A percentile compares a stretch with the other conserved stretches of the same genome.
Conservation (phyloP, 2,329 filamentous ascomycete species). For the Geosmithia putterillii region DNA sequence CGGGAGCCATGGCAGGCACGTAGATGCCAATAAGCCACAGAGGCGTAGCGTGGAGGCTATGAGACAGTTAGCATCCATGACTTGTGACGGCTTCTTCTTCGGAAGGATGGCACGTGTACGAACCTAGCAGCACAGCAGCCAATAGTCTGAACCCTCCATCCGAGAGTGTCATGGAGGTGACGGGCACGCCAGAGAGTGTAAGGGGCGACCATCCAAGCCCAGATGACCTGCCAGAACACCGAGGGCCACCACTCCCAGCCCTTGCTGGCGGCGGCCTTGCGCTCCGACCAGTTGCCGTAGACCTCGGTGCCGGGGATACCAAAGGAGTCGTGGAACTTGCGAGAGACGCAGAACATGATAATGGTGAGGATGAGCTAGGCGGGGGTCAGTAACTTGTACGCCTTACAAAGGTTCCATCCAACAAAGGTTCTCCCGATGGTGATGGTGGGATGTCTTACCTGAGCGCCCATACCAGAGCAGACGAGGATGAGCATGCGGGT, state of each 20-base stretch:
- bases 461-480: slow-evolving; percentile 38
- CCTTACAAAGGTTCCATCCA: background rate
- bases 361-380: slow-evolving; percentile 47
- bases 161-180: slow-evolving; percentile 49
- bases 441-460: slow-evolving; percentile 26
- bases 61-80: background rate
- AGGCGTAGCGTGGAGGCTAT: slow-evolving; percentile 49
- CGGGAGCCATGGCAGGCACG: slow-evolving; percentile 31
- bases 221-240: slow-evolving; percentile 48
- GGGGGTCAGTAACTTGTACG: no score
- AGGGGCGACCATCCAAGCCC: slow-evolving; percentile 48
- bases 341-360: slow-evolving; percentile 50
- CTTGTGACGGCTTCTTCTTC: background rate
- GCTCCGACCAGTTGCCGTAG: slow-evolving; percentile 37
- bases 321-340: slow-evolving; percentile 51
- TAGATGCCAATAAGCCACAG: slow-evolving; percentile 54
- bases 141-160: slow-evolving; percentile 52
- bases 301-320: slow-evolving; percentile 51
- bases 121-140: slow-evolving; percentile 30
- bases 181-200: slow-evolving; percentile 47
- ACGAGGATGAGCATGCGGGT: slow-evolving; percentile 37
- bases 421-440: background rate
- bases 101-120: slow-evolving; percentile 6
- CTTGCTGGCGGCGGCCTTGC: slow-evolving; percentile 25
- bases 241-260: slow-evolving; percentile 62